Evolutionary conservation across 2,329 filamentous ascomycete species (phyloP), one percentile per base, ranked within the genome.

Genomic region (Fonsecaea pedrosoi): DNA sequence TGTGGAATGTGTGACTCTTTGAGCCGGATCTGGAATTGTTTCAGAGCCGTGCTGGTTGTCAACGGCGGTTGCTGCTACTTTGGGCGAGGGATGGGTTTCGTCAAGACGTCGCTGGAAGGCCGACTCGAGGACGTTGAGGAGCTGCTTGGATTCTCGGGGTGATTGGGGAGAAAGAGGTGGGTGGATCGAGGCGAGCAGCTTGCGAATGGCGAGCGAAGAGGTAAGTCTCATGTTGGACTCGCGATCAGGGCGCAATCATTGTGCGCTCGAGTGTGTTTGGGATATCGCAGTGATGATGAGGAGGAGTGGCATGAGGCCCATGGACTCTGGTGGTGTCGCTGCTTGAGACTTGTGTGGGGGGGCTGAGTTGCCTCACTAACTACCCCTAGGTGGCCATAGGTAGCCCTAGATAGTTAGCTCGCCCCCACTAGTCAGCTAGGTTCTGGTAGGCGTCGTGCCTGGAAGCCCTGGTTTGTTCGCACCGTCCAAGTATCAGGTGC

Each of bases 41-140:
- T 57, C 45, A 64, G 40, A 73, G 40, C 69, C 71, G 38, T 61
- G 42, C 40, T 73, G 66, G 15, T 69, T 54, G 55, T 38, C 38
- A 32, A 68, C 64, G 58, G 72, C 69, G n/a, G 70, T 61, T 13
- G 69, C 67, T 58, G 71, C 38, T 13, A 65, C 63, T 48, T 69
- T 67, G n/a, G 72, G 70, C 37, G 75, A 73, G 18, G 83, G 84
- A 77, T 89, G 84, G 66, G 85, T 83, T 61, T 79, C 81, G 72
- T 90, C 87, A 50, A 90, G 82, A 66, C 89, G 86, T 58, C 83
- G 80, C 70, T 86, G 83, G 75, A 90, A 90, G 12, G 87, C 89
- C 48, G 82, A 83, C 25, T 86, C 89, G 69, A 90, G 82, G 21
- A 87, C 80, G 61, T 80, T 82, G 48, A 90, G 82, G 7, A 90